phyloP scores from a whole-genome alignment of 1,139 yeast genomes.

The Debaryomyces singareniensis region DNA sequence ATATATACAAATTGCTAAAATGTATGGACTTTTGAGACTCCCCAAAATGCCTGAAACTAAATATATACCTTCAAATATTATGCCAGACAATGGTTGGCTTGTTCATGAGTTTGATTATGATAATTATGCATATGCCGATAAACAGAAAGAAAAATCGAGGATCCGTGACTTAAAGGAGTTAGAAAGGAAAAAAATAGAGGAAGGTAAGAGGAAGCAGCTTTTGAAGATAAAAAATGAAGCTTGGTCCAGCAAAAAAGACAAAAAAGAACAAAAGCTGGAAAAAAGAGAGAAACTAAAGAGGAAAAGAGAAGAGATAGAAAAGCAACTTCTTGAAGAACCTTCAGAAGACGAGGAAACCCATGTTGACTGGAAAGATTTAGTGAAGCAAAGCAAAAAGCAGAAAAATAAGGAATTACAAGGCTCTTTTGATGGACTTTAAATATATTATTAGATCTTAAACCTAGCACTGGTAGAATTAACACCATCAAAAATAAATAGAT shows the following conservation, averaged over 20 bases:
- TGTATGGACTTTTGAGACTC: slow-evolving; percentile 75
- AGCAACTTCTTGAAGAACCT: slow-evolving; percentile 42
- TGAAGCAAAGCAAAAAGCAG: slow-evolving; percentile 56
- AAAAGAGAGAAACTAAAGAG: slow-evolving; percentile 60
- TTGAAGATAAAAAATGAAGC: slow-evolving; percentile 54
- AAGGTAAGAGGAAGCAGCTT: slow-evolving; percentile 44
- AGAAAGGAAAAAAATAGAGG: slow-evolving; percentile 35
- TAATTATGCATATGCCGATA: slow-evolving; percentile 56
- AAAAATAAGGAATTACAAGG: slow-evolving; percentile 47
- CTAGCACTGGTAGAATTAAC: slow-evolving; percentile 44
- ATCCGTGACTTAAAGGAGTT: slow-evolving; percentile 49
- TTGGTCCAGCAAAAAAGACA: slow-evolving; percentile 70
- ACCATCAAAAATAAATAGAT: slow-evolving; percentile 65
- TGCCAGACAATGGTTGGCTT: slow-evolving; percentile 71
- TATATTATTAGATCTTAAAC: slow-evolving; percentile 30
- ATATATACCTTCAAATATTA: slow-evolving; percentile 37
- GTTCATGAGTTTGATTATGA: slow-evolving; percentile 60
- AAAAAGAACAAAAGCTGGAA: slow-evolving; percentile 57
- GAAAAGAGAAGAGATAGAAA: slow-evolving; percentile 59
- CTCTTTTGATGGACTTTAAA: slow-evolving; percentile 64
- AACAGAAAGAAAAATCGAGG: slow-evolving; percentile 58
- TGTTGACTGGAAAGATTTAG: slow-evolving; percentile 85
- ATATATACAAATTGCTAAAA: slow-evolving; percentile 61
- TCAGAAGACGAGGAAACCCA: slow-evolving; percentile 49
- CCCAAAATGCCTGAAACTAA: slow-evolving; percentile 94